These are phyloP conservation scores for Dalbergia cultrata DNA, from an alignment of 306 rosid species.

Conservation along the genomic window DNA sequence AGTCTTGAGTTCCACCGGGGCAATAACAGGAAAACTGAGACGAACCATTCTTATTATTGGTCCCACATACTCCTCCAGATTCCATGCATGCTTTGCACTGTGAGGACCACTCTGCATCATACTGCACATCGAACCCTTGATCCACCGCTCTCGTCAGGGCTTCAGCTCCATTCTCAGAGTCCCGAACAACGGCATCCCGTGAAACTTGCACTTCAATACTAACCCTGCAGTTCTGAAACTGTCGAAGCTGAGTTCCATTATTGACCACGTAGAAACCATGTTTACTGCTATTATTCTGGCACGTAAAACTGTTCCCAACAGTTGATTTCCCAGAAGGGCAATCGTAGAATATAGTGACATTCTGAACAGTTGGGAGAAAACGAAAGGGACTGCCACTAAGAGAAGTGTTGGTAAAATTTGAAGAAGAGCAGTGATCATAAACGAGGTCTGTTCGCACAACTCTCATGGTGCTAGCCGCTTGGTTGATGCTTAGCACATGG, in stretches of 20 bases:
- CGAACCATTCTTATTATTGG: constrained; percentile 35
- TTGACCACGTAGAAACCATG: constrained; percentile 47
- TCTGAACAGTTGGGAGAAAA: constrained; percentile 42
- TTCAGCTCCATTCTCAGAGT: constrained; percentile 24
- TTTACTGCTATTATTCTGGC: constrained; percentile 33
- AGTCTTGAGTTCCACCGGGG: constrained; percentile 20
- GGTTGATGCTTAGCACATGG: constrained; percentile 44
- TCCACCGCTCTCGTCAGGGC: constrained; percentile 29
- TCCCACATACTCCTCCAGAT: constrained; percentile 57
- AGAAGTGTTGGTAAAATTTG: constrained; percentile 52
- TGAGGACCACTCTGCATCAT: constrained; percentile 45
- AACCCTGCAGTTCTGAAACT: constrained; percentile 35
- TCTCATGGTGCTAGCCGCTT: constrained; percentile 41
- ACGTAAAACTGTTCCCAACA: constrained; percentile 32
- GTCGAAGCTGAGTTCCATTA: constrained; percentile 41
- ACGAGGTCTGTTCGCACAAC: constrained; percentile 43
- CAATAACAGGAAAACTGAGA: constrained; percentile 51
- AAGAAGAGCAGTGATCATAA: constrained; percentile 48
- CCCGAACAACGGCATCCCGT: constrained; percentile 30
- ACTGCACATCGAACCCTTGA: constrained; percentile 55
- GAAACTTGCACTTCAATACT: constrained; percentile 47
- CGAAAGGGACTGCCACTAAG: constrained; percentile 29
- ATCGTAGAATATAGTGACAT: constrained; percentile 45
- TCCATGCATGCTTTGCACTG: constrained; percentile 44
- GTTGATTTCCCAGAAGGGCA: constrained; percentile 44